Base-by-base conservation (phyloP, 352 stramenopile species). In the Thalassiosira exigua region DNA sequence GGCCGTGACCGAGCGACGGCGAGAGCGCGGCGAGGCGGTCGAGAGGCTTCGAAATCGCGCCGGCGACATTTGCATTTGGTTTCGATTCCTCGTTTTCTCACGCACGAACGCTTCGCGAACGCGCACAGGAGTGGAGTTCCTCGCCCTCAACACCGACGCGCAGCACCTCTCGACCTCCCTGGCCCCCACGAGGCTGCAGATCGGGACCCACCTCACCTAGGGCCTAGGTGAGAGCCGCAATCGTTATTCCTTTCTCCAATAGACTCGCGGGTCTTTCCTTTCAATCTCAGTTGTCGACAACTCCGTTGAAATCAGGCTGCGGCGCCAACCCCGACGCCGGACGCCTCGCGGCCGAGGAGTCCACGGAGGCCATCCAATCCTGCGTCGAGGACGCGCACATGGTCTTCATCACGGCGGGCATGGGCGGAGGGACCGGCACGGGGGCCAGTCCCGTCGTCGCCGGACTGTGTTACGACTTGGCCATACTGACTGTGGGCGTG, bases 401-500 rank as follows among this genome's bases (percentile, higher is more conserved):
- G 82, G 68, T 85, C 0, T 91, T 91, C 56, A 82, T 91, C 19
- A 90, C 85, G 0, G 71, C 75, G 12, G 85, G 85, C 17, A 90
- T 90, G 85, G 85, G 85, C 17, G 85, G 85, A 21, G 83, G 83
- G 11, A 87, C 83, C 3, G 83, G 83, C 1, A 88, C 69, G 12
- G 83, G 83, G 12, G 83, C 83, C 0, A 71, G 75, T 24, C 76
- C 79, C 0, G 75, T 90, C 14, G 95, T 98, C 11, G 96, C 96
- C 0, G 92, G 94, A 75, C 90, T 98, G 30, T 95, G 95, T 48
- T 94, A 95, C n/a, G 94, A 98, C 66, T 75, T 97, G 74, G 96
- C 95, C 3, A 97, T 98, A 61, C 87, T 98, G 67, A 98, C 96
- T 11, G 95, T 98, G 1, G 95, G 92, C 2, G 96, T 98, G 4